Percentiles rank a stretch among this genome's conserved stretches.
Evolutionary conservation across 31 red algal genomes (phyloP).

Genomic region (Asparagopsis taxiformis): DNA sequence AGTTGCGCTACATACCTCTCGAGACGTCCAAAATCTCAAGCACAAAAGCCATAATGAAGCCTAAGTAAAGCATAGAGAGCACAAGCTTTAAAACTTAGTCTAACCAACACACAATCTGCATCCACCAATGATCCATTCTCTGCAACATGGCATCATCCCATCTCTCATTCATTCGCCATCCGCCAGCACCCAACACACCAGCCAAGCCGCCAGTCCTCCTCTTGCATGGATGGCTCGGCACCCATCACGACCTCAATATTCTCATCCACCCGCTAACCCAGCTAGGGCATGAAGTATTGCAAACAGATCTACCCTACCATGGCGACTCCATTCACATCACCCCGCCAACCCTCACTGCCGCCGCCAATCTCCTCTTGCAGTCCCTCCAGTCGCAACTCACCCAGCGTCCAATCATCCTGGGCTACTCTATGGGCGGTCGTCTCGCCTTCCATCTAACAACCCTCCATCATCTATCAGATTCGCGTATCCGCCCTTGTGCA

Average conservation of each 20-base stretch:
- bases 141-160: no score
- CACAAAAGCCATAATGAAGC: no score
- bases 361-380: slow-evolving; percentile 29
- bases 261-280: slow-evolving; percentile 6
- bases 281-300: slow-evolving; percentile 11
- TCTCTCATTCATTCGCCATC: no score
- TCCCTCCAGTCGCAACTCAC: no score
- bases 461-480: background rate
- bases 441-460: slow-evolving; percentile 49
- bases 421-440: slow-evolving; percentile 76
- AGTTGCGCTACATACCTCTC: no score
- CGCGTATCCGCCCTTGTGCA: background rate
- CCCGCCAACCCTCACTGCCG: slow-evolving; percentile 2
- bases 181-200: no score
- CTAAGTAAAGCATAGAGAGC: no score
- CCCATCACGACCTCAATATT: slow-evolving; percentile 6
- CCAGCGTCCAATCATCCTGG: slow-evolving; percentile 29
- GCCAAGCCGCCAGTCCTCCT: no score
- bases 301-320: slow-evolving; percentile 56
- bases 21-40: no score
- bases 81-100: no score
- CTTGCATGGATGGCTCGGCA: slow-evolving; percentile 55
- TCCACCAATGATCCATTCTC: no score
- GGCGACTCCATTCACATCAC: slow-evolving; percentile 7
- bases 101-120: no score